phyloP scores from a whole-genome alignment of 768 basidiomycete genomes.

The Naganishia onofrii region DNA sequence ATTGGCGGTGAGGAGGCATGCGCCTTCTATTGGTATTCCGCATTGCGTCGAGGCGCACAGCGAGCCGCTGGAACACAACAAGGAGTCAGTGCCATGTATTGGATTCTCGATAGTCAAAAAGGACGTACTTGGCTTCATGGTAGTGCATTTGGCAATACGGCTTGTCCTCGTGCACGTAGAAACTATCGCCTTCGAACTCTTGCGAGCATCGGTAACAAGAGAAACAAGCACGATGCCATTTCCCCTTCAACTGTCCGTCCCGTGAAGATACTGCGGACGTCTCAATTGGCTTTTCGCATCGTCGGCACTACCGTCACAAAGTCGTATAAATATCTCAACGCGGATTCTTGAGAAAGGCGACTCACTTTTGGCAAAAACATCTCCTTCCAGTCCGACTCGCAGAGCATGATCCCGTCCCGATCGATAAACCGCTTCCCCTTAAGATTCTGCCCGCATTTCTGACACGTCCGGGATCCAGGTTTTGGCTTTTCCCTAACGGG shows the following conservation, averaged over 20 bases:
- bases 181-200: slow-evolving; percentile 86
- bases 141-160: slow-evolving; percentile 91
- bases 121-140: slow-evolving; percentile 72
- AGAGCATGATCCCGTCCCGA: slow-evolving; percentile 74
- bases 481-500: neutral
- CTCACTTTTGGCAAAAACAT: slow-evolving; percentile 89
- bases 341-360: slow-evolving; percentile 20
- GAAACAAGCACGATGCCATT: slow-evolving; percentile 89
- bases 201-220: slow-evolving; percentile 78
- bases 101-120: neutral
- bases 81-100: neutral
- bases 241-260: slow-evolving; percentile 92
- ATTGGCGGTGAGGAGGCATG: slow-evolving; percentile 80
- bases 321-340: slow-evolving; percentile 23
- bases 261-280: slow-evolving; percentile 84
- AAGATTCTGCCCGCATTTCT: slow-evolving; percentile 67
- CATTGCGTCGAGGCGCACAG: slow-evolving; percentile 76
- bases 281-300: slow-evolving; percentile 83
- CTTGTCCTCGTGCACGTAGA: slow-evolving; percentile 86
- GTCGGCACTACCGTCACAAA: slow-evolving; percentile 64
- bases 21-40: slow-evolving; percentile 86
- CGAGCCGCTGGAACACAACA: slow-evolving; percentile 57
- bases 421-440: slow-evolving; percentile 74
- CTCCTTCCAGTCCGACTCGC: slow-evolving; percentile 90
- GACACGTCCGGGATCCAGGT: slow-evolving; percentile 56